Percentiles rank a stretch among this genome's conserved stretches.
These are phyloP conservation scores for Manihot esculenta DNA, from an alignment of 441 rosid species.

Conservation along the genomic window DNA sequence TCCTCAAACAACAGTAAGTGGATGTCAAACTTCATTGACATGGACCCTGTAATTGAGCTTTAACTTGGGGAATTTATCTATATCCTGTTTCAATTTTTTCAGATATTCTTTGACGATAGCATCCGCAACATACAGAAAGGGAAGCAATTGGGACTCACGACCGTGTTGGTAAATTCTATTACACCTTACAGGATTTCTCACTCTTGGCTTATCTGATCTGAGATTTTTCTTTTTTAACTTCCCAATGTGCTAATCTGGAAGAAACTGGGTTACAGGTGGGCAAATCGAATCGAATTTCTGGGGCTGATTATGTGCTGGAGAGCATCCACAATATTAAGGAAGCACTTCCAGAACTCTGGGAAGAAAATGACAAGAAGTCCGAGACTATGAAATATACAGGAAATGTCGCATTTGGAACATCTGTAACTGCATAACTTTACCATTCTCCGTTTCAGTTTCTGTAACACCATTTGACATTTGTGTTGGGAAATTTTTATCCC, in stretches of 20 bases:
- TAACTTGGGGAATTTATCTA: too few relatives aligned
- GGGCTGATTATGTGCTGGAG: slow-evolving; percentile 79
- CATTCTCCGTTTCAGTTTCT: neutral
- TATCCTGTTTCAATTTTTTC: slow-evolving; percentile 14
- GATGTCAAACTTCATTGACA: neutral
- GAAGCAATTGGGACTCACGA: slow-evolving; percentile 72
- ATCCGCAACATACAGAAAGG: slow-evolving; percentile 82
- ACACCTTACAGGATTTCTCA: too few relatives aligned
- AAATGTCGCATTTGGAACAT: slow-evolving; percentile 61
- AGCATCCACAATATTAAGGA: slow-evolving; percentile 87
- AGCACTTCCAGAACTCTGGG: slow-evolving; percentile 85
- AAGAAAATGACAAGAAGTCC: slow-evolving; percentile 36
- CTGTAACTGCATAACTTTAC: slow-evolving; percentile 62
- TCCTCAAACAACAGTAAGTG: slow-evolving; percentile 77
- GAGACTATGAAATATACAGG: slow-evolving; percentile 45
- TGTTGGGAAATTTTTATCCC: neutral
- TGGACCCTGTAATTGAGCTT: too few relatives aligned
- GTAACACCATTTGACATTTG: neutral
- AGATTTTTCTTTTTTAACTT: too few relatives aligned
- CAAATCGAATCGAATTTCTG: slow-evolving; percentile 55
- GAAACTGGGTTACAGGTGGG: slow-evolving; percentile 52
- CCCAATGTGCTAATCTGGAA: too few relatives aligned
- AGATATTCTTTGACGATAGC: slow-evolving; percentile 93
- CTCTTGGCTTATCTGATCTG: neutral
- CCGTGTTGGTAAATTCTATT: slow-evolving; percentile 59